Conservation (phyloP, 139 green algal species). For the Volvox africanus region DNA sequence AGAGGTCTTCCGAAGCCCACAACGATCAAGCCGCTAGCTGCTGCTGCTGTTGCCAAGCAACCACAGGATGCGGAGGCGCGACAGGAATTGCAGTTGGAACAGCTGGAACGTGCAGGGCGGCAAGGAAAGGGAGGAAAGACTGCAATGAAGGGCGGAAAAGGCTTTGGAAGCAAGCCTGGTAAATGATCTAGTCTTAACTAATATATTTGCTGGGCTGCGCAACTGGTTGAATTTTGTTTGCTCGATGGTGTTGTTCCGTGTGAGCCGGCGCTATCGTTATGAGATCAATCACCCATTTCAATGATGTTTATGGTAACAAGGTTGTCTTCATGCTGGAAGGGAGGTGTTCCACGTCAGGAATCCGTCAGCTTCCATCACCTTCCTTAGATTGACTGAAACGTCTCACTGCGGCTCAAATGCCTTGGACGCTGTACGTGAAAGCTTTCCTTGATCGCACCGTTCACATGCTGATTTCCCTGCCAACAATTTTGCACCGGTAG, state of each 20-base stretch:
- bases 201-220: no score
- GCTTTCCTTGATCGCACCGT: slow-evolving; percentile 20
- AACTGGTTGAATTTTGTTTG: no score
- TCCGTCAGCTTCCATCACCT: neutral
- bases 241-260: no score
- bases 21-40: neutral
- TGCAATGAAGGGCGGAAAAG: neutral
- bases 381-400: neutral
- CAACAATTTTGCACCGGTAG: no score
- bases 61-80: neutral
- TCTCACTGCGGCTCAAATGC: neutral
- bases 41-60: neutral
- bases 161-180: neutral
- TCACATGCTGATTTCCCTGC: neutral
- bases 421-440: slow-evolving; percentile 35
- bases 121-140: slow-evolving; percentile 3
- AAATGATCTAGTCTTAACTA: neutral
- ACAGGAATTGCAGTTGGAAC: slow-evolving; percentile 7
- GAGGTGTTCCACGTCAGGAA: neutral
- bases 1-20: slow-evolving; percentile 34
- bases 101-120: neutral
- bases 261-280: no score
- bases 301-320: no score
- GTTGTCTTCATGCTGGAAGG: neutral
- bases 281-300: no score